A percentile compares a stretch with the other conserved stretches of the same genome.
Conservation (phyloP, 1,284 basidiomycete genomes). For the Trichosporon faecale region DNA sequence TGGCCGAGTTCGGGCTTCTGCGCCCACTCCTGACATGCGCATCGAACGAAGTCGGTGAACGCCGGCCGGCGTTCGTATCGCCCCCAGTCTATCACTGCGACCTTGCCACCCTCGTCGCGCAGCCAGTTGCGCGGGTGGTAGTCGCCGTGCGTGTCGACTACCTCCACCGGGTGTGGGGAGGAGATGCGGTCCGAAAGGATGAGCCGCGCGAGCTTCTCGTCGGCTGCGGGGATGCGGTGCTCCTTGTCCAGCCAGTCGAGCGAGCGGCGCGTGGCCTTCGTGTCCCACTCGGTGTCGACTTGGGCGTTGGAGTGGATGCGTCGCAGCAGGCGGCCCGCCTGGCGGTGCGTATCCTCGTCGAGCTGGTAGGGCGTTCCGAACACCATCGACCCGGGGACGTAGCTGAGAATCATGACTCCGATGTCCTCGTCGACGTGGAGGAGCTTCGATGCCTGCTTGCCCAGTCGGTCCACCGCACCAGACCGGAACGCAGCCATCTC, state of each 20-base stretch:
- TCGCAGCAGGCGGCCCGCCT: background rate
- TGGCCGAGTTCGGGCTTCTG: background rate
- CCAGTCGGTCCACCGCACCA: background rate
- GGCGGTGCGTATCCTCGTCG: background rate
- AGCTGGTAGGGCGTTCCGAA: background rate
- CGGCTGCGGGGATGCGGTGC: background rate
- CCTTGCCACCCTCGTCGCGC: background rate
- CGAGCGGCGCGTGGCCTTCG: background rate
- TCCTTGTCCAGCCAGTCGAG: background rate
- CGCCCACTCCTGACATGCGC: background rate
- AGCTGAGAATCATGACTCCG: background rate
- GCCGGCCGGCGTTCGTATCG: background rate
- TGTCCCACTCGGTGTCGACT: background rate
- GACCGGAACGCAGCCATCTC: background rate
- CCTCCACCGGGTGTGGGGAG: background rate
- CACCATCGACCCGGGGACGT: background rate
- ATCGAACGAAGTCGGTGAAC: slow-evolving; percentile 6
- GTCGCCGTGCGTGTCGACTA: slow-evolving; percentile 2
- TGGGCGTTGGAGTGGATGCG: background rate
- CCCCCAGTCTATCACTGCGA: background rate
- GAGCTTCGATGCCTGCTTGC: background rate
- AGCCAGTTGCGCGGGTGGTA: slow-evolving; percentile 8
- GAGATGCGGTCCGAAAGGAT: background rate
- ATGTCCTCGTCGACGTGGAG: background rate
- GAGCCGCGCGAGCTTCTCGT: background rate